These are phyloP conservation scores for Chenopodium quinoa DNA, from an alignment of 148 eudicot species.

Conservation along the genomic window DNA sequence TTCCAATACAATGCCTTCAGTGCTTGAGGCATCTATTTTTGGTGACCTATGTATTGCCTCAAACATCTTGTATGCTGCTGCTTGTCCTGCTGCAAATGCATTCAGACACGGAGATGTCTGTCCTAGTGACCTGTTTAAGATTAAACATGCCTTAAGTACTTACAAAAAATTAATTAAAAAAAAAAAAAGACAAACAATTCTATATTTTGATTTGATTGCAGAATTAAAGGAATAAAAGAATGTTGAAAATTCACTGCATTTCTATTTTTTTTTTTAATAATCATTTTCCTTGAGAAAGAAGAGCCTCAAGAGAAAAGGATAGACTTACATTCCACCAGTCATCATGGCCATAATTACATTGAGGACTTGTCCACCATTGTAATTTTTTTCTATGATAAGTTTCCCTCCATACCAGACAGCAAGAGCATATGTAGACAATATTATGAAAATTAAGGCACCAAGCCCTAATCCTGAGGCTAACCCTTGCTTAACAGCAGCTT, in stretches of 20 bases:
- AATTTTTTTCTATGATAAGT: conserved; percentile 58
- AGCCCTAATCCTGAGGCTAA: conserved; percentile 69
- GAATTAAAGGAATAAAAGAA: neutral
- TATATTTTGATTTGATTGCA: neutral
- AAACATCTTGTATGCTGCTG: conserved; percentile 87
- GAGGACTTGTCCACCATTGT: conserved; percentile 70
- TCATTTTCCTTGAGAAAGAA: neutral
- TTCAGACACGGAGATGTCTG: conserved; percentile 66
- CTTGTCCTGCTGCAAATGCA: conserved; percentile 79
- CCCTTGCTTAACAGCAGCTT: conserved; percentile 54
- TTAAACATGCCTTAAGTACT: neutral
- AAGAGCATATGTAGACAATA: conserved; percentile 49
- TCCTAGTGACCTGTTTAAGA: conserved; percentile 57
- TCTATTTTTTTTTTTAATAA: neutral
- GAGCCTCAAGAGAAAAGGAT: no score
- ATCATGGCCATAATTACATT: conserved; percentile 71
- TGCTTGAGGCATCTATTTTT: conserved; percentile 56
- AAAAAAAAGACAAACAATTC: neutral
- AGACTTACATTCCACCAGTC: conserved; percentile 69
- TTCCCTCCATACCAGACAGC: conserved; percentile 77
- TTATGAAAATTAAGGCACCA: conserved; percentile 42
- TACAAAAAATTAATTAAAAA: neutral
- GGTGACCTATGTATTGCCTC: conserved; percentile 66
- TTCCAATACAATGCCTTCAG: conserved; percentile 45
- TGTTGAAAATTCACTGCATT: neutral